Evolutionary conservation across 1,139 yeast species (phyloP), one percentile per base, ranked within the genome.

Genomic region (Schwanniomyces etchellsii): DNA sequence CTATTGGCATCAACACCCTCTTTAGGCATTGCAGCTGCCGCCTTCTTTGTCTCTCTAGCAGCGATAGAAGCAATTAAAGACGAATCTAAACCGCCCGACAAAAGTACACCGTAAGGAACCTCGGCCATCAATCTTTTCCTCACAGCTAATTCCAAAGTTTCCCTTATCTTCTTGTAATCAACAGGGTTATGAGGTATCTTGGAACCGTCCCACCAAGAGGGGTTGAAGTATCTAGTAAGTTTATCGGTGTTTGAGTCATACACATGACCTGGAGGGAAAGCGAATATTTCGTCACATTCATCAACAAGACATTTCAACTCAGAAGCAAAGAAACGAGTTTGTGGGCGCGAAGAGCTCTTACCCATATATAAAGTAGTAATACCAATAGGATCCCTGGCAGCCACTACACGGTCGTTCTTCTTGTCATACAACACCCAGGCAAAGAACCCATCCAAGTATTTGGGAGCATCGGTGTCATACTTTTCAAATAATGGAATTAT

Each of bases 71-170:
- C 98, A 56, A 91, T 91, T 60, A 91, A 73, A 26, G 96, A 86
- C 30, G 97, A 88, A 60, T 91, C 98, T 50, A 91, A 74, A 42
- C 98, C 98, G 55, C 98, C 98, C 23, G 96, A 86, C 46, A 91
- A 71, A 48, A 91, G 70, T 28, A 91, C 98, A 66, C 98, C 98
- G 61, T 86, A 89, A 34, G 98, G 97, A 38, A 91, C 98, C 67
- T 91, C 98, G 34, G 97, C 93, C 98, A 91, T 91, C 53, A 91
- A 76, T 73, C 98, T 81, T 82, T 91, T 93, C 72, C 97, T 83
- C 34, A 91, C 98, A 31, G 98, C 91, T 66, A 82, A 70, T 62
- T 91, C 98, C 53, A 91, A 74, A 30, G 84, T 59, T 50, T 80
- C 83, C 60, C 96, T 81, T 40, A 91, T 74, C 37, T 65, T 50